These are phyloP conservation scores for Trifolium fragiferum DNA, from an alignment of 306 rosid species.

Conservation along the genomic window DNA sequence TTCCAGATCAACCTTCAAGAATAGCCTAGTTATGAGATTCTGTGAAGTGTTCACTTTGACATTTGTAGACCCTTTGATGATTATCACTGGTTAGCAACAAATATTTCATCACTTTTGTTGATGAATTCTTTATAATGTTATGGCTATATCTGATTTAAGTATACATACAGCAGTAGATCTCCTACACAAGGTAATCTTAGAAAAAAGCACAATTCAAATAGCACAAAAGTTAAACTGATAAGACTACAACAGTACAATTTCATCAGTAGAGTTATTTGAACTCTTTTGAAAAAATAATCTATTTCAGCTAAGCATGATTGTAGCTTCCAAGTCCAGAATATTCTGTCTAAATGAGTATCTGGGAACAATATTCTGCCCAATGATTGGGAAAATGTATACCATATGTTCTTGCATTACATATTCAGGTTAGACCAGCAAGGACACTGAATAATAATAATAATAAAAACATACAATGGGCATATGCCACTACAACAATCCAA, in stretches of 20 bases:
- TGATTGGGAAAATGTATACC: constrained; percentile 41
- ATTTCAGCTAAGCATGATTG: constrained; percentile 23
- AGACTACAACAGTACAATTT: constrained; percentile 10
- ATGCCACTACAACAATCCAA: constrained; percentile 46
- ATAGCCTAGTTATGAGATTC: no score
- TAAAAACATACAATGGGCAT: constrained; percentile 43
- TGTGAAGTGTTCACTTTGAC: no score
- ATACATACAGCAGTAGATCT: not conserved
- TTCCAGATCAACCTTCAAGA: no score
- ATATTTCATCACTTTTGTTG: no score
- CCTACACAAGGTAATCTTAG: not conserved
- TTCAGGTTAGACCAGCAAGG: constrained; percentile 47
- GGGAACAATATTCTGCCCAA: constrained; percentile 31
- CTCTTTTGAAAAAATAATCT: constrained; percentile 9
- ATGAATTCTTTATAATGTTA: no score
- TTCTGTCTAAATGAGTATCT: constrained; percentile 44
- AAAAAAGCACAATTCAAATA: not conserved
- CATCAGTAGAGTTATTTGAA: constrained; percentile 15
- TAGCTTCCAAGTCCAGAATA: constrained; percentile 40
- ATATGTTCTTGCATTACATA: constrained; percentile 42
- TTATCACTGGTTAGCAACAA: no score
- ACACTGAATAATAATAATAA: constrained; percentile 42
- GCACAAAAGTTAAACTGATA: not conserved
- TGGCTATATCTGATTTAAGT: no score
- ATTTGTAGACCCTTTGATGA: no score